Evolutionary conservation across 2,329 filamentous ascomycete species (phyloP).

Genomic region (Thelonectria discophora): DNA sequence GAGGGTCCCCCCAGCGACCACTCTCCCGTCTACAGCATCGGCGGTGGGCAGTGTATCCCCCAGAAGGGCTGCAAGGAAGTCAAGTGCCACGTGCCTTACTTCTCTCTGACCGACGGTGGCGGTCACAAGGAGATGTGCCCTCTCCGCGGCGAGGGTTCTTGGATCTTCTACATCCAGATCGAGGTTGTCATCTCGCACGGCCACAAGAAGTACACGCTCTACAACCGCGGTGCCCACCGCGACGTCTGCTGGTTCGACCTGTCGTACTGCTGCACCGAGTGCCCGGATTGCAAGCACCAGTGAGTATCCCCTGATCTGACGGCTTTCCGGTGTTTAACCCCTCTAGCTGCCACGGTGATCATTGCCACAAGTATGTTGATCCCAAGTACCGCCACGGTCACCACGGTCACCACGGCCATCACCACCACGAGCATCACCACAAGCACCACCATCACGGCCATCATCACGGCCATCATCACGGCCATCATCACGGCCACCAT

Average conservation of each 20-base stretch:
- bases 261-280: slow-evolving; percentile 42
- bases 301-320: slow-evolving; percentile 2
- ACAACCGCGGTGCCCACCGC: slow-evolving; percentile 36
- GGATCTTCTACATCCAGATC: slow-evolving; percentile 42
- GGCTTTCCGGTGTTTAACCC: not conserved
- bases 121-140: slow-evolving; percentile 40
- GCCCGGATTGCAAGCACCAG: slow-evolving; percentile 34
- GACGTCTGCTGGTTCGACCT: slow-evolving; percentile 40
- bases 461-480: not conserved
- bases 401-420: not conserved
- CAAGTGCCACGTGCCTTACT: slow-evolving; percentile 40
- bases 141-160: slow-evolving; percentile 38
- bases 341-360: not conserved
- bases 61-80: slow-evolving; percentile 35
- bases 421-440: slow-evolving; percentile 1
- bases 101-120: slow-evolving; percentile 37
- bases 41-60: slow-evolving; percentile 36
- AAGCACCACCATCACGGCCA: not conserved
- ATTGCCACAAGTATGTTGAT: not conserved
- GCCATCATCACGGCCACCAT: not conserved
- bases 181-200: slow-evolving; percentile 37
- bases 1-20: slow-evolving; percentile 32
- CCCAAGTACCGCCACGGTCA: slow-evolving; percentile 2
- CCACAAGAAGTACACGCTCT: slow-evolving; percentile 36
- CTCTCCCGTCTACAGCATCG: slow-evolving; percentile 37